phyloP scores from a whole-genome alignment of 495 filamentous ascomycete species.

The Lindgomyces ingoldianus region DNA sequence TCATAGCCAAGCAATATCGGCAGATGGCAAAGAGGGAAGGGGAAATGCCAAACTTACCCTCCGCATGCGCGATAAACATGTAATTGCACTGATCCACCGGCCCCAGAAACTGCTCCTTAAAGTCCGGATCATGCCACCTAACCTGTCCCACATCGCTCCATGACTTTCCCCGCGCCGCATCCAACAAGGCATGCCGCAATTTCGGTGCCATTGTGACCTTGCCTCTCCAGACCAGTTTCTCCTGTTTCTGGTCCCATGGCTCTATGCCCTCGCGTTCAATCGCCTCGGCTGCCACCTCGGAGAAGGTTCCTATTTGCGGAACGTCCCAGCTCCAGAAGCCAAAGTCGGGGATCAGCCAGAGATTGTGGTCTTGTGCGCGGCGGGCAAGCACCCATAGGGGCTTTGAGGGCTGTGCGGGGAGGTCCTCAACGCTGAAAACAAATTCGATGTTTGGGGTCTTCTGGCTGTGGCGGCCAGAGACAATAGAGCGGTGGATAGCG shows the following conservation, averaged over 20 bases:
- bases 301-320: constrained; percentile 59
- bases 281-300: constrained; percentile 54
- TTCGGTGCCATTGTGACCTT: constrained; percentile 41
- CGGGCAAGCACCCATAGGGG: constrained; percentile 58
- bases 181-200: constrained; percentile 52
- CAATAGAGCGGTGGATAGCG: constrained; percentile 51
- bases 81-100: constrained; percentile 64
- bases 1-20: too few relatives aligned
- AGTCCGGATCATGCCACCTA: constrained; percentile 46
- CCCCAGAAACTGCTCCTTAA: constrained; percentile 44
- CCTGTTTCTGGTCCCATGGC: constrained; percentile 56
- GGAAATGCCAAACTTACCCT: constrained; percentile 48
- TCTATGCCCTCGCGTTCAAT: constrained; percentile 21
- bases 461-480: constrained; percentile 49
- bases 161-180: constrained; percentile 47
- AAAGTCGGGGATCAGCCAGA: constrained; percentile 80
- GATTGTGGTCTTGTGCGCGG: constrained; percentile 45
- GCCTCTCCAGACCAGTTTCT: constrained; percentile 71
- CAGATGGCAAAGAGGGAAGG: not conserved
- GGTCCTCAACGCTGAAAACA: constrained; percentile 56
- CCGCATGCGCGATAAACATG: constrained; percentile 56
- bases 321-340: constrained; percentile 74
- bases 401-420: constrained; percentile 45
- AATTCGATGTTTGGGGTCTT: constrained; percentile 66
- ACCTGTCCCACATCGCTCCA: constrained; percentile 58